These are phyloP conservation scores for Bipolaris oryzae DNA, from an alignment of 2,329 filamentous ascomycete genomes.

Conservation along the genomic window DNA sequence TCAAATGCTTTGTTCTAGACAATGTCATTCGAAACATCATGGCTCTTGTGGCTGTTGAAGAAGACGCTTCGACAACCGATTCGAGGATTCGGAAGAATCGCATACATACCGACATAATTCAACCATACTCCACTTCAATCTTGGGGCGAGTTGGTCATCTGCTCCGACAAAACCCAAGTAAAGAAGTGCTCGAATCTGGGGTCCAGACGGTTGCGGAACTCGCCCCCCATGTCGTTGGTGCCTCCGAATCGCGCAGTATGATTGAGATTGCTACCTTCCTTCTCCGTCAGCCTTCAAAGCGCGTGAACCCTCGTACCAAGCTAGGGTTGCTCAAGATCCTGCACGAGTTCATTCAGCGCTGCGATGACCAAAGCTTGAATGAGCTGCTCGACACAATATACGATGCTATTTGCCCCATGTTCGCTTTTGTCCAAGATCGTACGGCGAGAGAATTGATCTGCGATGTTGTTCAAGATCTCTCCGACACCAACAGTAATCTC, in stretches of 20 bases:
- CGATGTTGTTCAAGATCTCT: constrained; percentile 73
- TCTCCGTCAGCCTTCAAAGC: constrained; percentile 80
- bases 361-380: constrained; percentile 61
- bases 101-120: constrained; percentile 54
- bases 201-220: constrained; percentile 77
- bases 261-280: constrained; percentile 81
- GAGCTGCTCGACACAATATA: constrained; percentile 71
- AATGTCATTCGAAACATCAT: constrained; percentile 66
- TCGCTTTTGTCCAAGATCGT: constrained; percentile 87
- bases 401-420: constrained; percentile 77
- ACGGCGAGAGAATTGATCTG: constrained; percentile 76
- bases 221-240: constrained; percentile 57
- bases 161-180: constrained; percentile 66
- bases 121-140: constrained; percentile 71
- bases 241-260: constrained; percentile 71
- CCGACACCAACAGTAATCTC: constrained; percentile 66
- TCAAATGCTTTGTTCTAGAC: constrained; percentile 79
- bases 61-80: constrained; percentile 42
- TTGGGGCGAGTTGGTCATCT: constrained; percentile 60
- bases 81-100: constrained; percentile 61
- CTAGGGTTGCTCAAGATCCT: constrained; percentile 79
- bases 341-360: constrained; percentile 76
- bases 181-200: constrained; percentile 77
- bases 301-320: constrained; percentile 84
- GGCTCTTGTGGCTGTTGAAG: constrained; percentile 22